Evolutionary conservation across 2,329 filamentous ascomycete genomes (phyloP), one percentile per base, ranked within the genome.

Genomic region (Fusarium sp.): DNA sequence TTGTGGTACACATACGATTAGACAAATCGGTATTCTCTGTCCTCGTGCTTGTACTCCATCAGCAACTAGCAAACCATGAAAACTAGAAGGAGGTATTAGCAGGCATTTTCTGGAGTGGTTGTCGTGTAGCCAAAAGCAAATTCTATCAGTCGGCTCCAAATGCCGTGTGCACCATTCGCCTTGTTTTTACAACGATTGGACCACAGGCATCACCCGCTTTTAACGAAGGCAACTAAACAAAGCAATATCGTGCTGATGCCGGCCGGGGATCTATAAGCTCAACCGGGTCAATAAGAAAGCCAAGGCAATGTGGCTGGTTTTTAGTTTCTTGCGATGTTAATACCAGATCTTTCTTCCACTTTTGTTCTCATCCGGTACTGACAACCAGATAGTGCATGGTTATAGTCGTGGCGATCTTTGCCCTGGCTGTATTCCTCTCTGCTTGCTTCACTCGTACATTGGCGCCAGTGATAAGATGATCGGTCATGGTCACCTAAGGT

Each of bases 101-200:
- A 49, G 48, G 16, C 25, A 40, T 40, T 38, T 20, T 32, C 41
- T 20, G 27, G 40, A 47, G n/a, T 20, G 62, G 25, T 9, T 27
- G 32, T 56, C 24, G 29, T 32, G 25, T 55, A 18, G 63, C 38
- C 16, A 54, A 43, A 29, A 27, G 30, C 30, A 22, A 34, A 61
- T 20, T 34, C 24, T 15, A 18, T 24, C 20, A 44, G 41, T 46
- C 27, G 29, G 40, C 30, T 46, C 30, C 40, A 18, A 22, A 34
- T 44, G 20, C 27, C 34, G 51, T 34, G 63, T 38, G 27, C 47
- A 43, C 43, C 22, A 11, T 27, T 25, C 65, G 65, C 65, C 65
- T 63, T 38, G 49, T 30, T 58, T 58, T 59, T 16, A n/a, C 11
- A 66, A 58, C 58, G 65, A 67, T 67, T 67, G 65, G 65, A 11